A percentile compares a stretch with the other conserved stretches of the same genome.
phyloP scores from a whole-genome alignment of 805 yeast species.

The Suhomyces xylopsoci region DNA sequence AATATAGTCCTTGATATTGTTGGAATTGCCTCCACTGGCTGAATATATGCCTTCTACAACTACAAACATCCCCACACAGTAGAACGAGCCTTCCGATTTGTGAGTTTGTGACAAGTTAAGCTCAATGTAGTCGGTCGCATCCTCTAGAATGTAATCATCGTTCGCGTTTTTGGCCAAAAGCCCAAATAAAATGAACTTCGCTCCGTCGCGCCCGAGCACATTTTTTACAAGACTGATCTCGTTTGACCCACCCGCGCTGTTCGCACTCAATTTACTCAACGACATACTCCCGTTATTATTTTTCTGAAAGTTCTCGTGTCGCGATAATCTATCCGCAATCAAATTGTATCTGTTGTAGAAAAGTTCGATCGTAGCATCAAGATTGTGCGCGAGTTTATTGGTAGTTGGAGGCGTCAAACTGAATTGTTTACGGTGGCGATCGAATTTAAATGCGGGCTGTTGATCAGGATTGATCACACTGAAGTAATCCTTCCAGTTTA shows the following conservation, averaged over 20 bases:
- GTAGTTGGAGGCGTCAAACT: conserved; percentile 25
- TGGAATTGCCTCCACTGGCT: conserved; percentile 49
- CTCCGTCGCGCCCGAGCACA: conserved; percentile 79
- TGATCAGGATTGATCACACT: conserved; percentile 59
- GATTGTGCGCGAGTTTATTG: conserved; percentile 11
- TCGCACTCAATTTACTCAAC: conserved; percentile 23
- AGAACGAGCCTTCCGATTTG: conserved; percentile 63
- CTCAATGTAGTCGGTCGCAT: conserved; percentile 70
- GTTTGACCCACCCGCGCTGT: conserved; percentile 7
- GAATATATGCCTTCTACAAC: conserved; percentile 84
- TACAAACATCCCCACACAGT: conserved; percentile 71
- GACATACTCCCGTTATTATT: conserved; percentile 42
- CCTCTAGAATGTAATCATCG: conserved; percentile 78
- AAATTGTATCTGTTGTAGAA: conserved; percentile 58
- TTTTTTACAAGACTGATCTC: conserved; percentile 74
- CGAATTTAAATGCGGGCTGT: conserved; percentile 65
- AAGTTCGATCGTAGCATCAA: conserved; percentile 31
- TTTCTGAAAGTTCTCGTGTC: conserved; percentile 74
- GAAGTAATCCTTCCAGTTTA: conserved; percentile 75
- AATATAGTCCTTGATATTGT: conserved; percentile 26
- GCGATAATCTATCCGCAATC: conserved; percentile 63
- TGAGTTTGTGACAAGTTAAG: conserved; percentile 61
- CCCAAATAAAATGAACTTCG: conserved; percentile 75
- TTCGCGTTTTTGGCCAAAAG: conserved; percentile 58
- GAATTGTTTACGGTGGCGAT: conserved; percentile 60